Conservation (phyloP, 2,329 filamentous ascomycete species). For the Huntiella abstrusa region DNA sequence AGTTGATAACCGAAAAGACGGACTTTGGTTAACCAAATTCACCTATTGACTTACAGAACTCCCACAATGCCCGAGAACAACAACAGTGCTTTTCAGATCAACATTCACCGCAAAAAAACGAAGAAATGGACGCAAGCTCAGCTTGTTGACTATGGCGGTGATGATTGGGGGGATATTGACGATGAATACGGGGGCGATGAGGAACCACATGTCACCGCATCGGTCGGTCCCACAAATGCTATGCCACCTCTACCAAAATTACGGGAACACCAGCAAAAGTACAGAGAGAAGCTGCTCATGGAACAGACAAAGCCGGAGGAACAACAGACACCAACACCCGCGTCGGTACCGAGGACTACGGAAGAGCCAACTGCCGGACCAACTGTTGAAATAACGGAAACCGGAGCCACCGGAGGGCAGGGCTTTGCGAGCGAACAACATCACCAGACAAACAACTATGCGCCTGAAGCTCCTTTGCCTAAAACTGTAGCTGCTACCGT, state of each 20-base stretch:
- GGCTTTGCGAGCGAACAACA: not conserved
- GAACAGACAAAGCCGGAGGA: not conserved
- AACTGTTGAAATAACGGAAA: not conserved
- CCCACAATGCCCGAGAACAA: not conserved
- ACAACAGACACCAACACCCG: not conserved
- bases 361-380: not conserved
- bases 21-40: no score
- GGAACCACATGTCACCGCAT: conserved; percentile 23
- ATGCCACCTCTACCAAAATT: conserved; percentile 9
- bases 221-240: conserved; percentile 16
- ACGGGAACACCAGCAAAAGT: conserved; percentile 6
- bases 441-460: not conserved
- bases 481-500: no score
- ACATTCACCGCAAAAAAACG: conserved; percentile 76
- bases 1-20: no score
- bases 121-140: conserved; percentile 92
- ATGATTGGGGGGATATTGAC: conserved; percentile 72
- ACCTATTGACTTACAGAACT: not conserved
- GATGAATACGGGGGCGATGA: conserved; percentile 32
- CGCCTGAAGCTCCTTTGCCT: no score
- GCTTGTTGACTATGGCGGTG: conserved; percentile 70
- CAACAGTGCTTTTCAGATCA: conserved; percentile 46
- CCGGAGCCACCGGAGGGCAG: not conserved
- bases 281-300: conserved; percentile 2
- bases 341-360: not conserved